phyloP scores from a whole-genome alignment of 2,329 filamentous ascomycete genomes.

The Graphilbum fragrans region DNA sequence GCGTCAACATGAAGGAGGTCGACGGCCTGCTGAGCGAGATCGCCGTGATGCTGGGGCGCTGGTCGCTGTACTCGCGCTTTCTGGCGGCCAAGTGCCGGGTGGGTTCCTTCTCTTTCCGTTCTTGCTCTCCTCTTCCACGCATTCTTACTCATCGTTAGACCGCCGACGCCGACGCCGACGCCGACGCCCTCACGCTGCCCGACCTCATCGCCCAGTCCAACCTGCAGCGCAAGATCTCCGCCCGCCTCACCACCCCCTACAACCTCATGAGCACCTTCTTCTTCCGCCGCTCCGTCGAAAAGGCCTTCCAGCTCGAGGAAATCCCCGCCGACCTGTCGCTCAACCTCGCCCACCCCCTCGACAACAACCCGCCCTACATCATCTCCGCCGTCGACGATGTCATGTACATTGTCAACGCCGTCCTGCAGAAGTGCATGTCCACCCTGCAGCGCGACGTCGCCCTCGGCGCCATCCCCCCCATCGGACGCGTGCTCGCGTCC shows the following conservation, averaged over 20 bases:
- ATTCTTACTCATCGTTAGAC: slow-evolving; percentile 32
- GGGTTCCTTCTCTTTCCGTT: slow-evolving; percentile 17
- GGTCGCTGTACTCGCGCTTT: slow-evolving; percentile 87
- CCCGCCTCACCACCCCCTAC: slow-evolving; percentile 67
- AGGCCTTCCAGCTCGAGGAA: slow-evolving; percentile 94
- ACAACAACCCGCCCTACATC: slow-evolving; percentile 76
- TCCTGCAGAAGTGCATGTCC: slow-evolving; percentile 73
- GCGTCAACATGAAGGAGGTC: slow-evolving; percentile 95
- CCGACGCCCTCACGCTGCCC: slow-evolving; percentile 54
- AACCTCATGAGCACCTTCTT: slow-evolving; percentile 93
- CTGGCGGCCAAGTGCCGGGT: slow-evolving; percentile 77
- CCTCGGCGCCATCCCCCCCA: slow-evolving; percentile 62
- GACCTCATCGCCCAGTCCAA: slow-evolving; percentile 68
- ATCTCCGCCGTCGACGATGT: slow-evolving; percentile 95
- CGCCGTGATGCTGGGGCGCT: slow-evolving; percentile 81
- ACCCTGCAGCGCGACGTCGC: slow-evolving; percentile 76
- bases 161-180: slow-evolving; percentile 35
- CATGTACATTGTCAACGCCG: slow-evolving; percentile 96
- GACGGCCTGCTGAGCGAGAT: slow-evolving; percentile 81
- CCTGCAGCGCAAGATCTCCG: slow-evolving; percentile 64
- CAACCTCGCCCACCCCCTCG: slow-evolving; percentile 57
- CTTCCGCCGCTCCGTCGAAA: slow-evolving; percentile 90
- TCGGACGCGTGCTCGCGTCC: slow-evolving; percentile 68
- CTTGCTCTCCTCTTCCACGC: neutral
- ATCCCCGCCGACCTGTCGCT: slow-evolving; percentile 68